Evolutionary conservation across 148 eudicot species (phyloP).

Genomic region (Rhododendron vialii): DNA sequence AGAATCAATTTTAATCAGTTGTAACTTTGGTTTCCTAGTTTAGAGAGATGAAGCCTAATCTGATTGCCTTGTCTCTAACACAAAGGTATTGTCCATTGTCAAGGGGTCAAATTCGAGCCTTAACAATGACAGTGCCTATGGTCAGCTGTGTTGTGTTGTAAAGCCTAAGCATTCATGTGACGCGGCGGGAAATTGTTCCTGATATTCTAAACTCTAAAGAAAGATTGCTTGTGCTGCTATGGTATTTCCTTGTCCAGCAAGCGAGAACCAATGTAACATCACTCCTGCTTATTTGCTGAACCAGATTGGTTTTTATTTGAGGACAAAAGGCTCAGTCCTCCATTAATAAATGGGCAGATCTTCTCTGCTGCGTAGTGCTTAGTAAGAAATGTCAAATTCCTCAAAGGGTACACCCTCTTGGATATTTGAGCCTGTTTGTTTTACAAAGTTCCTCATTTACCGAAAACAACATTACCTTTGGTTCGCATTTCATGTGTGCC

Average conservation of each 20-base stretch:
- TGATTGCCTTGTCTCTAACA: neutral
- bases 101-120: neutral
- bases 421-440: neutral
- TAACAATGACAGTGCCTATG: neutral
- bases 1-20: neutral
- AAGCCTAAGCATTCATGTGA: neutral
- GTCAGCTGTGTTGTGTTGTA: neutral
- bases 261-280: neutral
- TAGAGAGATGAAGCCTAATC: neutral
- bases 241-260: neutral
- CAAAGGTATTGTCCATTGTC: neutral
- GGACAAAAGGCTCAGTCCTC: neutral
- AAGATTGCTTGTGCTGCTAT: neutral
- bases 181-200: neutral
- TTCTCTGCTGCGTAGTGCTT: neutral
- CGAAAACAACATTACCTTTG: neutral
- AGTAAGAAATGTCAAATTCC: neutral
- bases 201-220: too few relatives aligned
- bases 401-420: neutral
- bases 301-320: neutral
- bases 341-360: neutral
- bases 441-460: neutral
- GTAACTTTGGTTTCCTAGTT: neutral
- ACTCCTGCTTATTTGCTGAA: neutral
- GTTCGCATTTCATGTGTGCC: neutral